Evolutionary conservation across 2,329 filamentous ascomycete genomes (phyloP).

Genomic region (Xylariaceae sp.): DNA sequence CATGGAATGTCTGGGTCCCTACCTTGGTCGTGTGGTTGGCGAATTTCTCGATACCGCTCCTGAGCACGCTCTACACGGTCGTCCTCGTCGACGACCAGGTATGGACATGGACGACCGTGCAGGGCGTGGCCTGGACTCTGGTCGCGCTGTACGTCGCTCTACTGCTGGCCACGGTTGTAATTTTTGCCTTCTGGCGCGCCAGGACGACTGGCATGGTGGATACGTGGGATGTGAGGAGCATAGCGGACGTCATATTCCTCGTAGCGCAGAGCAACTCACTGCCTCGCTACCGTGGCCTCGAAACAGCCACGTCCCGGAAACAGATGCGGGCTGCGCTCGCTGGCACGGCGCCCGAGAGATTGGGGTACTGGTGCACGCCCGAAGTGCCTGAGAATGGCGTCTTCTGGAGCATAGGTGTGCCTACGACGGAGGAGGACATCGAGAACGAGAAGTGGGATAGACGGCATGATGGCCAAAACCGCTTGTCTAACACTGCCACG

Average conservation of each 20-base stretch:
- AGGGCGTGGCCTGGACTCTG: slow-evolving; percentile 72
- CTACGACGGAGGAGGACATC: slow-evolving; percentile 24
- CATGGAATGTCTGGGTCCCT: slow-evolving; percentile 60
- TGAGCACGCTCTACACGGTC: slow-evolving; percentile 69
- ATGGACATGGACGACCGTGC: slow-evolving; percentile 78
- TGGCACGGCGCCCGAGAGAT: slow-evolving; percentile 58
- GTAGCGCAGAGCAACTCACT: slow-evolving; percentile 76
- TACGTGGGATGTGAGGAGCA: slow-evolving; percentile 71
- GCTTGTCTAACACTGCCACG: slow-evolving; percentile 14
- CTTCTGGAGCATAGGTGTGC: slow-evolving; percentile 54
- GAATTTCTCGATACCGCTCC: slow-evolving; percentile 74
- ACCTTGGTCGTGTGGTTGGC: slow-evolving; percentile 70
- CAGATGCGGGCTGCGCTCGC: slow-evolving; percentile 51
- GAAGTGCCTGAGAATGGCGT: slow-evolving; percentile 54
- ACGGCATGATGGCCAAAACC: too few species aligned
- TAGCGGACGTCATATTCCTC: slow-evolving; percentile 75
- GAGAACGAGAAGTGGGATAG: slow-evolving; percentile 22
- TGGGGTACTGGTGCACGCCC: slow-evolving; percentile 82
- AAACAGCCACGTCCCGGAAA: slow-evolving; percentile 48
- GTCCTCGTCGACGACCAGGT: slow-evolving; percentile 46
- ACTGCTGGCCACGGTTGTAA: slow-evolving; percentile 48
- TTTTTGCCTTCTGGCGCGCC: slow-evolving; percentile 60
- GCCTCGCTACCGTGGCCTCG: slow-evolving; percentile 63
- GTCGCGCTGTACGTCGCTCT: slow-evolving; percentile 69
- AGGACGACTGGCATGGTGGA: slow-evolving; percentile 64